Evolutionary conservation across 495 filamentous ascomycete genomes (phyloP).

Genomic region (Penicillium crystallinum): DNA sequence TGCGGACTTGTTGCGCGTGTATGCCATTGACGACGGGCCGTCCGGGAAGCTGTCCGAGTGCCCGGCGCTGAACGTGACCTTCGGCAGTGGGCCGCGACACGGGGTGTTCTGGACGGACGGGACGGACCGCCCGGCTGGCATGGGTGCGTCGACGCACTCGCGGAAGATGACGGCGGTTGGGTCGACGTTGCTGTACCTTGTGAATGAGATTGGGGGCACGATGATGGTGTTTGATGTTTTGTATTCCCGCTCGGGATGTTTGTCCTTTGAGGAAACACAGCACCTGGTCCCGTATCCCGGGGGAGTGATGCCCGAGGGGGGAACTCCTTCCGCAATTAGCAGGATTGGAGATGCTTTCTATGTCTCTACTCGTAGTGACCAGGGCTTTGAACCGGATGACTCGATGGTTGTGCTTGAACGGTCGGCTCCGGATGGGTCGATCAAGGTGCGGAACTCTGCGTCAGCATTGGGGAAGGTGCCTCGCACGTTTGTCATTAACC

Average conservation of each 20-base stretch:
- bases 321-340: slow-evolving; percentile 36
- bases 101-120: slow-evolving; percentile 49
- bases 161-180: slow-evolving; percentile 25
- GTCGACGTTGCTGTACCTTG: slow-evolving; percentile 51
- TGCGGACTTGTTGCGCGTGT: slow-evolving; percentile 63
- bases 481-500: slow-evolving; percentile 62
- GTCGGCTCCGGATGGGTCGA: slow-evolving; percentile 36
- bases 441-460: slow-evolving; percentile 45
- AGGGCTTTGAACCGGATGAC: slow-evolving; percentile 29
- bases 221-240: slow-evolving; percentile 54
- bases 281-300: slow-evolving; percentile 28
- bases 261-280: slow-evolving; percentile 35
- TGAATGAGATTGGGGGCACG: slow-evolving; percentile 56
- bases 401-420: slow-evolving; percentile 32
- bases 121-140: background rate
- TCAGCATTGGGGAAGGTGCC: slow-evolving; percentile 57
- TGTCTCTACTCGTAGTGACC: slow-evolving; percentile 42
- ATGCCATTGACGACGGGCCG: slow-evolving; percentile 45
- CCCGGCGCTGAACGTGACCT: slow-evolving; percentile 24
- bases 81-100: slow-evolving; percentile 65
- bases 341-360: slow-evolving; percentile 25
- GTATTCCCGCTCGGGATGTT: slow-evolving; percentile 43
- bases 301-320: slow-evolving; percentile 23
- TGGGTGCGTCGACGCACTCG: background rate
- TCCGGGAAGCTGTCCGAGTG: slow-evolving; percentile 28